A percentile compares a stretch with the other conserved stretches of the same genome.
Conservation (phyloP, 2,329 filamentous ascomycete genomes). For the Eutypella sp. region DNA sequence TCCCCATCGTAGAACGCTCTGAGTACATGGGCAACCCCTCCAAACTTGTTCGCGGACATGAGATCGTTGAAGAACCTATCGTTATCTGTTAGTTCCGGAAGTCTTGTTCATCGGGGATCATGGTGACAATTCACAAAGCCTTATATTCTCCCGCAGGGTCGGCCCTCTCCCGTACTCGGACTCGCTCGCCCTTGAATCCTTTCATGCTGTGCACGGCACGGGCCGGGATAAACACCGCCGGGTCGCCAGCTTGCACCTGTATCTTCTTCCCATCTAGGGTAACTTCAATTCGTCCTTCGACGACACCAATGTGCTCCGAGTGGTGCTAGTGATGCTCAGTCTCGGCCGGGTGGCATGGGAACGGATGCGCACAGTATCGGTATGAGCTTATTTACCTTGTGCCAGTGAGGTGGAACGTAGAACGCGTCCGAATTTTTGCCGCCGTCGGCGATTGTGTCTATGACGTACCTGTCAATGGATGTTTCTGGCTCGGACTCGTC, state of each 20-base stretch:
- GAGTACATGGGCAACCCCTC: background rate
- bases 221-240: background rate
- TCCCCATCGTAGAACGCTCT: constrained; percentile 4
- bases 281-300: constrained; percentile 3
- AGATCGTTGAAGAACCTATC: constrained; percentile 1
- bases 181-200: constrained; percentile 3
- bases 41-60: background rate
- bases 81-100: background rate
- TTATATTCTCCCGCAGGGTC: constrained; percentile 2
- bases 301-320: constrained; percentile 1
- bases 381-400: background rate
- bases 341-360: background rate
- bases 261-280: constrained; percentile 1
- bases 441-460: background rate
- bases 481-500: background rate
- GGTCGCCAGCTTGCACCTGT: background rate
- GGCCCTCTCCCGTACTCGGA: background rate
- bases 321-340: background rate
- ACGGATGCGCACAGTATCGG: background rate
- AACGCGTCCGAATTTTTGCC: background rate
- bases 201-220: constrained; percentile 1
- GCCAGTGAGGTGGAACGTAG: background rate
- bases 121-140: background rate
- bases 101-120: background rate
- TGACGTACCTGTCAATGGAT: background rate